Base-by-base conservation (phyloP, 352 stramenopile genomes). In the Lagenidium giganteum region DNA sequence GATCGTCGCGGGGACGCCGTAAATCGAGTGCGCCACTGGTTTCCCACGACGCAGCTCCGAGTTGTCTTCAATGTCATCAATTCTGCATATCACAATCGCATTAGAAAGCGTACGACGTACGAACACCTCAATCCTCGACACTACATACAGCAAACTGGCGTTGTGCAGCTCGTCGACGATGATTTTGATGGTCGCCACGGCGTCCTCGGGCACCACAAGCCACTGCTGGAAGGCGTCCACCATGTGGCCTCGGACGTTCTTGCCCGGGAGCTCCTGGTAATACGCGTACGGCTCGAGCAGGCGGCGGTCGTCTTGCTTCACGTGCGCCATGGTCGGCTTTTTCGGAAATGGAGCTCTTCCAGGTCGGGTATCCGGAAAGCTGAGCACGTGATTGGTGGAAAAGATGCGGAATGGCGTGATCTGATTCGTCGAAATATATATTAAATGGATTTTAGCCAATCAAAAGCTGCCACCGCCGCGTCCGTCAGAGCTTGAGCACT, bases 41-140 rank as follows among this genome's bases (percentile, higher is more conserved):
- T 84, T 68, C n/a, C 95, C 95, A 5, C 96, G 72, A 12, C 96
- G 71, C 55, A 98, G 76, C 61, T 98, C 96, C 30, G 87, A 97
- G 62, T 96, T 96, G 67, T 99, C 96, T 67, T 99, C 96, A 67
- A 99, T 98, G 57, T 99, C 96, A 64, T 98, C 96, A 39, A 99
- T 95, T 2, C 74, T 84, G 43, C 25, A 34, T 18, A 42, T 36
- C 25, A 8, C 5, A 23, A 25, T 14, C 29, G 1, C 11, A 25
- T 22, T 40, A 38, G 32, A 38, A 18, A 18, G 32, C 11, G 32
- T 18, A 37, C 22, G 14, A 26, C 11, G 32, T 18, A 37, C 22
- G 14, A 26, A 47, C 23, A 29, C n/a, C 36, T 16, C n/a, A 9
- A 26, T 29, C 36, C 1, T 29, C 36, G 20, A 28, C 36, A 38